These are phyloP conservation scores for Trametes sp. DNA, from an alignment of 1,284 basidiomycete genomes.

Conservation along the genomic window DNA sequence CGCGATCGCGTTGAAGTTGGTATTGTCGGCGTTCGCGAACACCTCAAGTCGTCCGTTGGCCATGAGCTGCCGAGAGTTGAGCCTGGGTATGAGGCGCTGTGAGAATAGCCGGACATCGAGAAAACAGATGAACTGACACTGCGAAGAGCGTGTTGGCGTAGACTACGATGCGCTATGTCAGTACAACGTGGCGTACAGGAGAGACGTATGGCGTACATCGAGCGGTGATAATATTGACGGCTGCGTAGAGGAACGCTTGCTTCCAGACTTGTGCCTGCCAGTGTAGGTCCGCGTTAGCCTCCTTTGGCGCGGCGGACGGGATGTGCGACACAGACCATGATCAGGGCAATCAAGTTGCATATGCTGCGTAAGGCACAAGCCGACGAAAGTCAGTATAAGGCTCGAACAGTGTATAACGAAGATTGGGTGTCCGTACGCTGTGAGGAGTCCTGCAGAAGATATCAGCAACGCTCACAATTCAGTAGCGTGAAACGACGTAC, in stretches of 20 bases:
- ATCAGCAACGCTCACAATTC: neutral
- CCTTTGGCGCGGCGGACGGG: no score
- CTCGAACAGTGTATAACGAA: neutral
- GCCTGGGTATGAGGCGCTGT: neutral
- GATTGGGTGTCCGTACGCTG: neutral
- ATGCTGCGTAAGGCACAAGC: neutral
- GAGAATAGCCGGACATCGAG: neutral
- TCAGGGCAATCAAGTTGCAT: neutral
- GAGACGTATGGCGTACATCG: neutral
- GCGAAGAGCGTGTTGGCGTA: conserved; percentile 4
- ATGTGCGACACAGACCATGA: neutral
- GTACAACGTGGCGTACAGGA: no score
- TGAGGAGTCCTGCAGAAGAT: neutral
- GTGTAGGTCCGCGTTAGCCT: no score
- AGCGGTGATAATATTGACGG: neutral
- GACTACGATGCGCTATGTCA: neutral
- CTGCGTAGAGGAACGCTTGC: conserved; percentile 1
- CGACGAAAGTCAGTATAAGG: neutral
- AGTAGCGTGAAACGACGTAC: neutral
- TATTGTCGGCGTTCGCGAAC: neutral
- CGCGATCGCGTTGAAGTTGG: neutral
- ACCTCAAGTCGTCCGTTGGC: conserved; percentile 2
- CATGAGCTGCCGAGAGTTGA: conserved; percentile 10
- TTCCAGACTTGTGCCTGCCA: neutral
- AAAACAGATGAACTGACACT: neutral